A percentile compares a stretch with the other conserved stretches of the same genome.
These are phyloP conservation scores for Candida mattraensis DNA, from an alignment of 805 yeast genomes.

Conservation along the genomic window DNA sequence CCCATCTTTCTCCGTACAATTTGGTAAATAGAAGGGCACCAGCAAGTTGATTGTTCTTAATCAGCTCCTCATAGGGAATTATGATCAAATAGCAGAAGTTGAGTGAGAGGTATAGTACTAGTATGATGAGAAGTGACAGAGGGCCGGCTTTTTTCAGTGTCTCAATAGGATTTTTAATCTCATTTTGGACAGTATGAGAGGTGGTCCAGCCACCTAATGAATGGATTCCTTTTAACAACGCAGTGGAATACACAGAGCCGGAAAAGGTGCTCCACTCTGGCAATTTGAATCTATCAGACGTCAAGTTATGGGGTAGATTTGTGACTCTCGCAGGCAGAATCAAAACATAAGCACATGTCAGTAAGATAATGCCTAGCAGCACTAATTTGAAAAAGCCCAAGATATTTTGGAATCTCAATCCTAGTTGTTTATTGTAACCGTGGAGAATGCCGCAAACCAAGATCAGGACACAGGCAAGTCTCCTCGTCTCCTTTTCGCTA, in stretches of 20 bases:
- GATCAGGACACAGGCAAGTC: conserved; percentile 19
- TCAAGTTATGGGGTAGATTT: conserved; percentile 21
- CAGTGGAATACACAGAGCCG: conserved; percentile 39
- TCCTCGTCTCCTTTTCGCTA: conserved; percentile 30
- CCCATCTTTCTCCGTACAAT: conserved; percentile 42
- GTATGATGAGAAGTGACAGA: conserved; percentile 37
- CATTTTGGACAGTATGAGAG: conserved; percentile 48
- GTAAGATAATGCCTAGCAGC: conserved; percentile 37
- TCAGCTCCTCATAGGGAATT: conserved; percentile 42
- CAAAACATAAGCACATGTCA: conserved; percentile 42
- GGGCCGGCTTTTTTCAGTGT: conserved; percentile 49
- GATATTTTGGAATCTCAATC: conserved; percentile 42
- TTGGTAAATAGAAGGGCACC: conserved; percentile 47
- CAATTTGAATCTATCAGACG: conserved; percentile 12
- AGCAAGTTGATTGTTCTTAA: conserved; percentile 40
- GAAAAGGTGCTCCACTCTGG: conserved; percentile 30
- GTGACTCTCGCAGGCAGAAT: conserved; percentile 34
- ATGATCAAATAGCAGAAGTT: conserved; percentile 47
- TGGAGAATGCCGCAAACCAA: conserved; percentile 31
- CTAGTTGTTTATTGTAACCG: conserved; percentile 42
- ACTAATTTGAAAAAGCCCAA: conserved; percentile 45
- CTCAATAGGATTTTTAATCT: conserved; percentile 45
- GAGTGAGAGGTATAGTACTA: conserved; percentile 40
- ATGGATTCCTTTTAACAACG: conserved; percentile 46
- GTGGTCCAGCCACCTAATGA: conserved; percentile 51